A percentile compares a stretch with the other conserved stretches of the same genome.
phyloP scores from a whole-genome alignment of 768 basidiomycete species.

The Sarcomyxa edulis region DNA sequence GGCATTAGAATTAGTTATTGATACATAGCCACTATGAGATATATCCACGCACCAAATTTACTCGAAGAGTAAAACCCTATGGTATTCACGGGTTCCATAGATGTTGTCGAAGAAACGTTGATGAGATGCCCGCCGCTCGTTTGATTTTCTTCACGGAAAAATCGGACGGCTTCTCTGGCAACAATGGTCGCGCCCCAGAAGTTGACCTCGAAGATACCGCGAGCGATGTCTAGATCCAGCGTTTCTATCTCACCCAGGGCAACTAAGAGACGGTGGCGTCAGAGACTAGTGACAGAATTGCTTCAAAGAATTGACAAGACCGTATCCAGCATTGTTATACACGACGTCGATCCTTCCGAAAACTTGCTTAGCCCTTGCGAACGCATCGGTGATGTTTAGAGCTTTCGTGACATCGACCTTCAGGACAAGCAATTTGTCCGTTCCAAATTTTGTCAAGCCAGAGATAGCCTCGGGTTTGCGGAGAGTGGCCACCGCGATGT shows the following conservation, averaged over 20 bases:
- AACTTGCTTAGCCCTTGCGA: constrained; percentile 22
- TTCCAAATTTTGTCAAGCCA: constrained; percentile 22
- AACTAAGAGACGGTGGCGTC: too few relatives aligned
- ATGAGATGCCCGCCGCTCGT: constrained; percentile 26
- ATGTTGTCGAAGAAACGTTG: constrained; percentile 20
- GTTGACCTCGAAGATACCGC: constrained; percentile 29
- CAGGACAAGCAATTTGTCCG: constrained; percentile 28
- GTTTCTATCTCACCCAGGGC: constrained; percentile 33
- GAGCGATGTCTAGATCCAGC: constrained; percentile 24
- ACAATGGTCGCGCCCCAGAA: constrained; percentile 33
- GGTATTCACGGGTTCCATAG: not conserved
- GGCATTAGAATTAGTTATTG: not conserved
- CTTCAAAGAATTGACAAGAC: too few relatives aligned
- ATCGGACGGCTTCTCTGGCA: constrained; percentile 21
- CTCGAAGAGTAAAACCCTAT: not conserved
- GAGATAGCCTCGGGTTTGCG: constrained; percentile 29
- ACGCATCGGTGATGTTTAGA: constrained; percentile 26
- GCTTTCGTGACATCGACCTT: constrained; percentile 31
- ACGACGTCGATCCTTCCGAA: constrained; percentile 43
- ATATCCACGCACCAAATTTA: too few relatives aligned
- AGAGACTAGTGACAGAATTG: too few relatives aligned
- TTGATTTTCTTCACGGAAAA: constrained; percentile 30
- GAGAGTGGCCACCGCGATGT: constrained; percentile 36
- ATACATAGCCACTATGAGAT: too few relatives aligned
- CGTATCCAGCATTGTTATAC: constrained; percentile 36